Percentiles rank a stretch among this genome's conserved stretches.
Conservation (phyloP, 495 filamentous ascomycete genomes). For the Penicillium malachiteum region DNA sequence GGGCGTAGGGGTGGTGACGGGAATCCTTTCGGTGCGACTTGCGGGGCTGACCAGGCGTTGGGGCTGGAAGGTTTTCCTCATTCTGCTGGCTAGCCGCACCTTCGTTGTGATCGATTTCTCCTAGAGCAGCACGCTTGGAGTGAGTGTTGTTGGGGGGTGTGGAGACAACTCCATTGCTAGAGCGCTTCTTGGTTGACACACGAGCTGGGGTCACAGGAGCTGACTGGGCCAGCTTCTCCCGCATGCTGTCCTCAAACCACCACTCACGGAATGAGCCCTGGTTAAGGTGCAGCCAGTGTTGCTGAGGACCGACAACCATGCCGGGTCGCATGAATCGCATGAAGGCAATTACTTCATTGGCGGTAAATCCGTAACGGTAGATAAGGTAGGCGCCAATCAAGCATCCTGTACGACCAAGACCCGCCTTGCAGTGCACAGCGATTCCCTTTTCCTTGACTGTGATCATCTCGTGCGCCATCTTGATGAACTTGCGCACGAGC, state of each 20-base stretch:
- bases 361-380: slow-evolving; percentile 96
- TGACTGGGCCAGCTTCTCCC: slow-evolving; percentile 59
- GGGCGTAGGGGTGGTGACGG: slow-evolving; percentile 54
- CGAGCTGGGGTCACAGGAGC: slow-evolving; percentile 78
- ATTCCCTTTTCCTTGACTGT: slow-evolving; percentile 82
- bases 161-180: slow-evolving; percentile 62
- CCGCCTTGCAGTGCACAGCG: slow-evolving; percentile 97
- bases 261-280: slow-evolving; percentile 95
- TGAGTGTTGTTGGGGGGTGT: slow-evolving; percentile 80
- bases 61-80: slow-evolving; percentile 86
- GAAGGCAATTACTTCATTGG: slow-evolving; percentile 96
- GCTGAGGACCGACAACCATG: slow-evolving; percentile 99
- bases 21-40: slow-evolving; percentile 72
- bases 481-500: slow-evolving; percentile 88
- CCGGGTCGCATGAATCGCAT: slow-evolving; percentile 99
- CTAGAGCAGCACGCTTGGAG: slow-evolving; percentile 76
- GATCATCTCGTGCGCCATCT: slow-evolving; percentile 91
- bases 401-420: slow-evolving; percentile 93
- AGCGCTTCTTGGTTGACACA: slow-evolving; percentile 50
- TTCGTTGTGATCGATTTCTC: slow-evolving; percentile 84
- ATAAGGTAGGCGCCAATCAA: slow-evolving; percentile 97
- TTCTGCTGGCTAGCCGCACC: slow-evolving; percentile 51
- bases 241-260: slow-evolving; percentile 92
- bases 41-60: slow-evolving; percentile 92
- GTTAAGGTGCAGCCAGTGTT: slow-evolving; percentile 98